Base-by-base conservation (phyloP, 106 monocot species). In the Posidonia australis region DNA sequence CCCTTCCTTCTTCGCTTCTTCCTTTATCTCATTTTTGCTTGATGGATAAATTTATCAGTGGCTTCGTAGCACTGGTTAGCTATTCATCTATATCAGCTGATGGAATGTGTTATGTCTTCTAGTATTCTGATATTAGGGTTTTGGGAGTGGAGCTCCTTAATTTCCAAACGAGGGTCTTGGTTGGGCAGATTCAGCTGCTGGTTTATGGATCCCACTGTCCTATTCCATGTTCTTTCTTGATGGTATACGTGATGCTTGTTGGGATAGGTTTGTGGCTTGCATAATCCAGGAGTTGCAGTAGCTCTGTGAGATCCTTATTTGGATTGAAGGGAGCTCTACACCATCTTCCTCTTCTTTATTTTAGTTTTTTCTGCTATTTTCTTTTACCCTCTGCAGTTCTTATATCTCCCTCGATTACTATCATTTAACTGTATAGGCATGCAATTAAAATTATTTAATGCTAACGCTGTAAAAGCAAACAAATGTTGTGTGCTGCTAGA, bases 311-410 rank as follows among this genome's bases (percentile, higher is more conserved):
- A 43, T 54, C 67, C 44, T 61, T 74, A 53, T 74, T 74, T 74
- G 74, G 74, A 74, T 67, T 74, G 74, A 74, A 74, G 74, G 74
- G 74, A 74, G 74, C 67, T 74, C 74, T 62, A 67, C 74, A 67
- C n/a, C n/a, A n/a, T n/a, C n/a, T n/a, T n/a, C n/a, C n/a, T n/a
- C n/a, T n/a, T n/a, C n/a, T n/a, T n/a, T n/a, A n/a, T n/a, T n/a
- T n/a, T n/a, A n/a, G n/a, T n/a, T n/a, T n/a, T n/a, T n/a, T n/a
- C n/a, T n/a, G n/a, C n/a, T n/a, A n/a, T n/a, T n/a, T n/a, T n/a
- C n/a, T n/a, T n/a, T n/a, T n/a, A n/a, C n/a, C n/a, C n/a, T n/a
- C n/a, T n/a, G n/a, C n/a, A n/a, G n/a, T n/a, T n/a, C n/a, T n/a
- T n/a, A n/a, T n/a, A n/a, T n/a, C n/a, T n/a, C n/a, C n/a, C n/a